Percentiles rank a stretch among this genome's conserved stretches.
Evolutionary conservation across 1,139 yeast genomes (phyloP).

Genomic region (Kurtzmaniella quercitrusa): DNA sequence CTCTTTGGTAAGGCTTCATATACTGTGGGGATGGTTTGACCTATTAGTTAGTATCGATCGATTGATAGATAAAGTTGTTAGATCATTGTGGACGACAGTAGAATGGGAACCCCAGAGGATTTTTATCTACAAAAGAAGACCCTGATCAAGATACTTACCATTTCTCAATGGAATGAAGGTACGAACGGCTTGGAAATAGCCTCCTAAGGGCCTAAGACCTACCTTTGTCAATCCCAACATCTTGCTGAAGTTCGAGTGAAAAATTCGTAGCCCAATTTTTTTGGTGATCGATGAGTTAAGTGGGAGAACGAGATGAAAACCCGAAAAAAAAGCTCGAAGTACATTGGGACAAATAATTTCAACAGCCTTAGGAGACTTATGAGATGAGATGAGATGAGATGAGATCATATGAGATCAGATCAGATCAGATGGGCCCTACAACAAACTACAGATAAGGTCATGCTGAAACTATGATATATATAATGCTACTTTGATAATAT

Average conservation of each 20-base stretch:
- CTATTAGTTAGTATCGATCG: conserved; percentile 13
- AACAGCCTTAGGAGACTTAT: no score
- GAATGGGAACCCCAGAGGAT: no score
- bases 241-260: neutral
- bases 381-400: neutral
- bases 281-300: neutral
- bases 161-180: conserved; percentile 18
- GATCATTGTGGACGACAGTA: no score
- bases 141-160: conserved; percentile 15
- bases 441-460: neutral
- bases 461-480: neutral
- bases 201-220: conserved; percentile 10
- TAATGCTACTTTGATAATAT: conserved; percentile 1
- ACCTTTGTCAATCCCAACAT: conserved; percentile 8
- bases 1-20: conserved; percentile 51
- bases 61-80: no score
- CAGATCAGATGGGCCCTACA: neutral
- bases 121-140: no score
- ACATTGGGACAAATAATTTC: neutral
- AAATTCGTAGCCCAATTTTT: neutral
- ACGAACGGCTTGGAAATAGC: conserved; percentile 14
- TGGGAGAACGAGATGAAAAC: conserved; percentile 13
- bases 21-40: conserved; percentile 27
- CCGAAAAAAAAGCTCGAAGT: neutral
- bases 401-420: neutral